Evolutionary conservation across 306 rosid genomes (phyloP).

Genomic region (Casuarina equisetifolia): DNA sequence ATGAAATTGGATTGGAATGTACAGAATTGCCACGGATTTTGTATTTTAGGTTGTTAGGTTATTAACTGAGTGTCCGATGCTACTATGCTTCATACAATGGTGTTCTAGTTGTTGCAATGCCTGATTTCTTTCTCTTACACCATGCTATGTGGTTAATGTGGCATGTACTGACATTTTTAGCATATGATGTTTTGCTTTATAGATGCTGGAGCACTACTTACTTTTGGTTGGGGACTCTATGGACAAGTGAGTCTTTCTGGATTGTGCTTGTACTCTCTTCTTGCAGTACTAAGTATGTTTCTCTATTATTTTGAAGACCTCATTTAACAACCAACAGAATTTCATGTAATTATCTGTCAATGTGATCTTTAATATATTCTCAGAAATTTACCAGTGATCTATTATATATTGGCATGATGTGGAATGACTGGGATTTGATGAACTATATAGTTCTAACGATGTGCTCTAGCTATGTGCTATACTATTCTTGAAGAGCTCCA

Average conservation of each 20-base stretch:
- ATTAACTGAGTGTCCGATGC: neutral
- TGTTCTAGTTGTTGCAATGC: neutral
- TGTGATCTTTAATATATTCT: no score
- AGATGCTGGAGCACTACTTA: constrained; percentile 93
- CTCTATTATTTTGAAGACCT: no score
- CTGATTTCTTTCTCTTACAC: neutral
- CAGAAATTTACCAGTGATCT: neutral
- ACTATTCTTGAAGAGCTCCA: neutral
- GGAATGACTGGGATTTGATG: neutral
- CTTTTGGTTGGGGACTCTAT: constrained; percentile 93
- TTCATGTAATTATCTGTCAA: neutral
- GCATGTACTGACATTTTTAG: constrained; percentile 18
- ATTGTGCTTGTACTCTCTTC: neutral
- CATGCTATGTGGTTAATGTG: constrained; percentile 16
- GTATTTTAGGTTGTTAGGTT: neutral
- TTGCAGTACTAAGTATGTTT: neutral
- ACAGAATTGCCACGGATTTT: no score
- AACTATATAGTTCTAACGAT: neutral
- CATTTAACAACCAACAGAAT: neutral
- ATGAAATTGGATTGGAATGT: neutral
- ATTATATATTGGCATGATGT: neutral
- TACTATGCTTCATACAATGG: neutral
- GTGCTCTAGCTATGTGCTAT: neutral
- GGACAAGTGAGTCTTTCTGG: constrained; percentile 80
- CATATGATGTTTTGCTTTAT: constrained; percentile 21